Evolutionary conservation across 768 basidiomycete species (phyloP).

Genomic region (Collybia sordida): DNA sequence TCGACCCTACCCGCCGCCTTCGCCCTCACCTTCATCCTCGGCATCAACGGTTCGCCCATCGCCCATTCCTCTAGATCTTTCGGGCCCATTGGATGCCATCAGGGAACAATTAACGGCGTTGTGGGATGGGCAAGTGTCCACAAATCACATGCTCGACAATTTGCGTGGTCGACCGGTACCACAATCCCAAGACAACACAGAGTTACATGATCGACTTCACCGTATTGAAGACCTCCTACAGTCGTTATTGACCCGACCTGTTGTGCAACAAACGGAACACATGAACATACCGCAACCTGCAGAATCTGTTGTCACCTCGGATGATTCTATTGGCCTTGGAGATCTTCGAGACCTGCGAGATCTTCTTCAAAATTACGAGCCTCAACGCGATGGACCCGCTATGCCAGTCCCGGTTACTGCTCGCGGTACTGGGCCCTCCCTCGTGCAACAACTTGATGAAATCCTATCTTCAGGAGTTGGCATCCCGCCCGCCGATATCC

Average conservation of each 20-base stretch:
- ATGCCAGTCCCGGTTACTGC: conserved; percentile 47
- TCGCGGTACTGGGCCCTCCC: conserved; percentile 43
- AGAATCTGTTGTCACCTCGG: conserved; percentile 26
- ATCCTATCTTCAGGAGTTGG: conserved; percentile 50
- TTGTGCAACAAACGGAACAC: too few species aligned
- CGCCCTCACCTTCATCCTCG: conserved; percentile 35
- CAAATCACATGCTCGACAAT: conserved; percentile 62
- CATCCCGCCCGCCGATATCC: conserved; percentile 36
- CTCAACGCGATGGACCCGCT: conserved; percentile 13
- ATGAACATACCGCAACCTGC: conserved; percentile 11
- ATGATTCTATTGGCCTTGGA: conserved; percentile 22
- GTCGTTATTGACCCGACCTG: conserved; percentile 27
- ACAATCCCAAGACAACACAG: conserved; percentile 37
- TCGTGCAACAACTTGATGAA: conserved; percentile 61
- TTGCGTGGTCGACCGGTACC: conserved; percentile 49
- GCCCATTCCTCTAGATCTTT: conserved; percentile 40
- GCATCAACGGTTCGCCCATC: conserved; percentile 31
- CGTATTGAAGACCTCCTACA: conserved; percentile 50
- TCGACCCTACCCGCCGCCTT: conserved; percentile 29
- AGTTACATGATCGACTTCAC: conserved; percentile 36
- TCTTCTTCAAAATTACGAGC: conserved; percentile 17
- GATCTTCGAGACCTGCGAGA: conserved; percentile 6
- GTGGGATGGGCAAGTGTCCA: conserved; percentile 58
- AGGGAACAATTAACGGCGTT: conserved; percentile 59
- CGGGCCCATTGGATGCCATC: conserved; percentile 55